Evolutionary conservation across 768 basidiomycete species (phyloP), one percentile per base, ranked within the genome.

Genomic region (Piloderma croceum): DNA sequence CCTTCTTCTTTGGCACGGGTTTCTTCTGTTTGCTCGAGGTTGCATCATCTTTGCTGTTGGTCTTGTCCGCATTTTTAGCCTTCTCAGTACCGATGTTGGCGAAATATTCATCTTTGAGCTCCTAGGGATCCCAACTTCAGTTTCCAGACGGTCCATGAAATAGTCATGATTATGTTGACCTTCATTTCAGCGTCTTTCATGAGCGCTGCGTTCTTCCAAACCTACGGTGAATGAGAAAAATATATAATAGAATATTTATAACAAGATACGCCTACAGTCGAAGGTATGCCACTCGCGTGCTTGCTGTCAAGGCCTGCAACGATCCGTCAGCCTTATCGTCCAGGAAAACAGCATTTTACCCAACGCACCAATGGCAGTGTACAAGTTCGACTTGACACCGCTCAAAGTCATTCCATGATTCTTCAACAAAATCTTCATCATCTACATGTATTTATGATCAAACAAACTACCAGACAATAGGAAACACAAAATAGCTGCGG

Each of bases 331-430:
- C 15, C 23, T 21, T 18, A 3, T 24, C 1, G 13, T n/a, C 22
- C 19, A 12, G 4, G 17, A 23, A 33, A 19, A 33, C 13, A 32
- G n/a, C 18, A 13, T 31, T 23, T 19, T 18, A 12, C 41, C 15
- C 21, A 7, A 44, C 58, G 27, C 51, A 79, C 81, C 79, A 43
- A 82, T 71, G 1, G 46, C 32, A 3, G 84, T 84, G 50, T 86
- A 86, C 34, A 88, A 50, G 53, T 86, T 65, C 4, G 81, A 76
- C 52, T 88, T 88, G 11, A 85, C 84, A 6, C 82, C 82, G 47
- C 68, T 74, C 7, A 83, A 67, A 49, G 69, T 77, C 36, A 77
- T 53, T 0, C 84, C 83, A 56, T 85, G 83, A 37, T 77, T 68
- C 41, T 79, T 64, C 32, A 87, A 52, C 7, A 88, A 64, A 5